Conservation (phyloP, 495 filamentous ascomycete genomes). For the Halenospora varia region DNA sequence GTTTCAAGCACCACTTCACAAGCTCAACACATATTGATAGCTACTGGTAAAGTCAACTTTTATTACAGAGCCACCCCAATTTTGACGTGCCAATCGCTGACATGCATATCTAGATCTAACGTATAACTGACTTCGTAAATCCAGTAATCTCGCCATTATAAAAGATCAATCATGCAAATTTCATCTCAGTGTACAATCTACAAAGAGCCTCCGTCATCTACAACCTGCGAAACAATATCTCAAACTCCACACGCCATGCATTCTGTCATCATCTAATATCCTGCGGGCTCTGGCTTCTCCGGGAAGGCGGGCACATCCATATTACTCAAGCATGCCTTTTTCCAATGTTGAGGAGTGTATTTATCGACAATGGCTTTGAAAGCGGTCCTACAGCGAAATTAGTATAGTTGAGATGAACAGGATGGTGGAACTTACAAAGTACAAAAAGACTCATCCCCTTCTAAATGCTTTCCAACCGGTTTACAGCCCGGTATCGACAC, state of each 20-base stretch:
- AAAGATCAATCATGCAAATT: no score
- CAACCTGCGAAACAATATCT: constrained; percentile 7
- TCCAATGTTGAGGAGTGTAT: constrained; percentile 81
- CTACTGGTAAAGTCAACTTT: no score
- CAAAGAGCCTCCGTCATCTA: not conserved
- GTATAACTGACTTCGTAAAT: constrained; percentile 25
- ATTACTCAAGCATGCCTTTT: constrained; percentile 65
- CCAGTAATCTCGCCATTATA: no score
- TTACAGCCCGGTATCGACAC: constrained; percentile 80
- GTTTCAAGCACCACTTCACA: no score
- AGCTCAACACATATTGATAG: no score
- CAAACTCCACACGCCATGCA: not conserved
- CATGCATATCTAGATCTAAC: not conserved
- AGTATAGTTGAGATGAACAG: not conserved
- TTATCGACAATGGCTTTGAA: constrained; percentile 93
- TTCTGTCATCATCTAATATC: constrained; percentile 34
- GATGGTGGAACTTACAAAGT: constrained; percentile 59
- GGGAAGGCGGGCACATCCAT: constrained; percentile 53
- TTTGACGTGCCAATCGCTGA: not conserved
- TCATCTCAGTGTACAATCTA: not conserved
- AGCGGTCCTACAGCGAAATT: constrained; percentile 50
- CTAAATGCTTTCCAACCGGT: constrained; percentile 72
- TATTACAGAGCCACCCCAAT: no score
- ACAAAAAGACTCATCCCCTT: constrained; percentile 88
- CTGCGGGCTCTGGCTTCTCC: constrained; percentile 48